A percentile compares a stretch with the other conserved stretches of the same genome.
Evolutionary conservation across 2,329 filamentous ascomycete genomes (phyloP).

Genomic region (Ascochyta clinopodiicola): DNA sequence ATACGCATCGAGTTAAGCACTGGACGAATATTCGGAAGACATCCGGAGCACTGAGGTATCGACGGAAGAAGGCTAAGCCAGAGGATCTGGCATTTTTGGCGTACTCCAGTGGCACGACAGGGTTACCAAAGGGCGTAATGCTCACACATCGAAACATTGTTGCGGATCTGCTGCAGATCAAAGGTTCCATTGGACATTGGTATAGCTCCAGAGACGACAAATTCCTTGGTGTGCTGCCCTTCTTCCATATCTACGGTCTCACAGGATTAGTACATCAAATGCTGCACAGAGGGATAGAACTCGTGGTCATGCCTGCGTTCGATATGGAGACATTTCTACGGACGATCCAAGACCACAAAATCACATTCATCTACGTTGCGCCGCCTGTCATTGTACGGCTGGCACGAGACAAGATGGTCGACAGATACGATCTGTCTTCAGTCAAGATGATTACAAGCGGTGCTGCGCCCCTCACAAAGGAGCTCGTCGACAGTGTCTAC

Average conservation of each 20-base stretch:
- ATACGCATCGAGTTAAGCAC: constrained; percentile 67
- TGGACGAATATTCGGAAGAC: constrained; percentile 73
- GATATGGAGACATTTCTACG: constrained; percentile 78
- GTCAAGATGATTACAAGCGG: constrained; percentile 85
- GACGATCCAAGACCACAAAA: constrained; percentile 73
- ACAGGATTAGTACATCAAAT: constrained; percentile 73
- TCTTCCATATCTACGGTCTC: constrained; percentile 90
- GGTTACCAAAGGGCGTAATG: constrained; percentile 55
- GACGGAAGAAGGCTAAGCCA: constrained; percentile 64
- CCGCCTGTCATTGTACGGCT: constrained; percentile 83
- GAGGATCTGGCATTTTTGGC: constrained; percentile 84
- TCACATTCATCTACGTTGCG: constrained; percentile 81
- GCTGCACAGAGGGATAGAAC: constrained; percentile 69
- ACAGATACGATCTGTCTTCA: constrained; percentile 78
- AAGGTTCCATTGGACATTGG: constrained; percentile 82
- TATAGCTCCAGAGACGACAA: constrained; percentile 67
- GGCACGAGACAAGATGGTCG: constrained; percentile 76
- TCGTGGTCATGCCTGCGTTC: constrained; percentile 78
- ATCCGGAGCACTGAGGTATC: constrained; percentile 63
- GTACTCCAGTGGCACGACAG: constrained; percentile 51
- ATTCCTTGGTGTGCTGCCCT: constrained; percentile 79
- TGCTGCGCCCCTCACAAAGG: constrained; percentile 80
- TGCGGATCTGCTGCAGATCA: constrained; percentile 81
- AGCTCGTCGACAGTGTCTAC: constrained; percentile 78
- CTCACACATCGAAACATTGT: constrained; percentile 54